A percentile compares a stretch with the other conserved stretches of the same genome.
These are phyloP conservation scores for Ilyonectria robusta DNA, from an alignment of 2,329 filamentous ascomycete species.

Conservation along the genomic window DNA sequence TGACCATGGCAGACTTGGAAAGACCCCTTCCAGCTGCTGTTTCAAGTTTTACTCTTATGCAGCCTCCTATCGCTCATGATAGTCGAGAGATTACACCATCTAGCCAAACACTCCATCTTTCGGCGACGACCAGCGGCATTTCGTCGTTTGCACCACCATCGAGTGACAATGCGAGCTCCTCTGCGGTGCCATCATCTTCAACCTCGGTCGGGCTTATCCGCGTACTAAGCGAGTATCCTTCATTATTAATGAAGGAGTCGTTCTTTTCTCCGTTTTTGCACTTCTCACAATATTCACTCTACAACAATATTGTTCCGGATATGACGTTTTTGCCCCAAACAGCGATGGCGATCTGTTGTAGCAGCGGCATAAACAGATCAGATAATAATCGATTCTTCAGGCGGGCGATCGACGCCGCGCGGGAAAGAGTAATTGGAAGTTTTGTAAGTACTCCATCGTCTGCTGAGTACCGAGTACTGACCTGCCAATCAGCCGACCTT, in stretches of 20 bases:
- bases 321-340: not conserved
- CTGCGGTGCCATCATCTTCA: not conserved
- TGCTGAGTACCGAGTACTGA: not conserved
- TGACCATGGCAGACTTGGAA: not conserved
- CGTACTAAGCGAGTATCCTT: not conserved
- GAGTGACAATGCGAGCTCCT: not conserved
- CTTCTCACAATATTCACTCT: not conserved
- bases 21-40: not conserved
- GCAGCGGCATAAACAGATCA: not conserved
- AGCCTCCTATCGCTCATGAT: not conserved
- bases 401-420: not conserved
- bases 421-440: not conserved
- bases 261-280: not conserved
- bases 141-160: not conserved
- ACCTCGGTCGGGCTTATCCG: not conserved
- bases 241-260: not conserved
- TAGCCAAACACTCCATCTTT: not conserved
- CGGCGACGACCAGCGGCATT: not conserved
- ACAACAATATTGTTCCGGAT: not conserved
- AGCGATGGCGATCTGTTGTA: not conserved
- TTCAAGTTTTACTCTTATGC: not conserved
- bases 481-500: not conserved
- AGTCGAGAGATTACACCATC: not conserved
- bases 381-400: not conserved
- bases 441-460: not conserved